Evolutionary conservation across 441 rosid genomes (phyloP).

Genomic region (Adansonia madagascariensis): DNA sequence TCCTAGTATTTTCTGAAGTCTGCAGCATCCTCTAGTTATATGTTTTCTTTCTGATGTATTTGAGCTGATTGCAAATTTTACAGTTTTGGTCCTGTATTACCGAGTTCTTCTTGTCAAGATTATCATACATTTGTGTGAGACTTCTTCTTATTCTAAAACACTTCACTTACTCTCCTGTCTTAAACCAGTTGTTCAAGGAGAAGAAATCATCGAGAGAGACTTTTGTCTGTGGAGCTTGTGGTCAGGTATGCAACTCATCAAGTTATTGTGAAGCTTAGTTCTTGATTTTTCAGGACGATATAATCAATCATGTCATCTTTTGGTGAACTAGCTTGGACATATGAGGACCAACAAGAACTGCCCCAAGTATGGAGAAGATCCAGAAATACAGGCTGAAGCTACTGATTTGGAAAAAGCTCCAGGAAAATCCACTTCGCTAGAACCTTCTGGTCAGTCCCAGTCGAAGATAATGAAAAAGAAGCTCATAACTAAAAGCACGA

Average conservation of each 20-base stretch:
- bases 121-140: background rate
- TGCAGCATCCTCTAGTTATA: background rate
- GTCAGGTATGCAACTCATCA: constrained; percentile 65
- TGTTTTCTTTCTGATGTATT: background rate
- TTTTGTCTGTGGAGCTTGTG: constrained; percentile 96
- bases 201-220: constrained; percentile 95
- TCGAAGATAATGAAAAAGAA: constrained; percentile 66
- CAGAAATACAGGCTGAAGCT: constrained; percentile 62
- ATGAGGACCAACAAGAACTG: constrained; percentile 99
- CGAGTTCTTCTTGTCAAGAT: background rate
- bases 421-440: constrained; percentile 56
- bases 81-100: background rate
- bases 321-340: constrained; percentile 82
- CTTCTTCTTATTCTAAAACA: constrained; percentile 13
- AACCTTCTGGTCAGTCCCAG: constrained; percentile 59
- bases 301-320: constrained; percentile 26
- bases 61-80: background rate
- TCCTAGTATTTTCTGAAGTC: background rate
- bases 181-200: constrained; percentile 72
- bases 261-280: constrained; percentile 22
- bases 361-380: constrained; percentile 87
- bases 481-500: constrained; percentile 47
- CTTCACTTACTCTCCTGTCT: constrained; percentile 26
- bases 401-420: constrained; percentile 60
- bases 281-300: constrained; percentile 24